Evolutionary conservation across 139 green algal genomes (phyloP).

Genomic region (Axilococcus clingmanii): DNA sequence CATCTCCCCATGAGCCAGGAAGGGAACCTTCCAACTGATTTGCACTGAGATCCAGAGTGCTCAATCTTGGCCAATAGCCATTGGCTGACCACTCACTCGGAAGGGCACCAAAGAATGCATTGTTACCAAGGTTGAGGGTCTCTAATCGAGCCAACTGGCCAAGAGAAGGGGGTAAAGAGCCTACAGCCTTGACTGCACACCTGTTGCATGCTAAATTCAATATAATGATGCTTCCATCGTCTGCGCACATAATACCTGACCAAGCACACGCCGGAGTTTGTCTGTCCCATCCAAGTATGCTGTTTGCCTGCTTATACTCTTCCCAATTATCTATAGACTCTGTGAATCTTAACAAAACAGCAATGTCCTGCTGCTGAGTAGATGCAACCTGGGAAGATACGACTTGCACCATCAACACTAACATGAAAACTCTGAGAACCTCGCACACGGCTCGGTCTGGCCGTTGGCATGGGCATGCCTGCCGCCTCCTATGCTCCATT

Average conservation of each 20-base stretch:
- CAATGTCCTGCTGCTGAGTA: too few species aligned
- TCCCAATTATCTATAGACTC: constrained; percentile 4
- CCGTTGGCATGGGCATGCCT: too few species aligned
- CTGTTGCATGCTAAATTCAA: neutral
- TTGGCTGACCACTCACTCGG: neutral
- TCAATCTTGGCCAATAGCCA: neutral
- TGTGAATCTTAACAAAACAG: neutral
- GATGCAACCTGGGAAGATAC: too few species aligned
- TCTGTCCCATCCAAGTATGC: neutral
- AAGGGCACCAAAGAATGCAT: neutral
- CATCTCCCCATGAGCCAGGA: neutral
- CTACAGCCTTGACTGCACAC: neutral
- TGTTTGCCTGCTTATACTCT: neutral
- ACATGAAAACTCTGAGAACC: too few species aligned
- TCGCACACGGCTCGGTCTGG: too few species aligned
- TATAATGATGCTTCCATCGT: neutral
- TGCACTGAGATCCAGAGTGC: neutral
- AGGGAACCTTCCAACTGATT: constrained; percentile 1
- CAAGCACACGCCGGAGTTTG: neutral
- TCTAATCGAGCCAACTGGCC: neutral
- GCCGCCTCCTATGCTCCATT: too few species aligned
- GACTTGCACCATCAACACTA: too few species aligned
- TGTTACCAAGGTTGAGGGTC: neutral
- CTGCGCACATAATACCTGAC: neutral
- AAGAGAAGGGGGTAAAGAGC: neutral